Evolutionary conservation across 2,329 filamentous ascomycete genomes (phyloP), one percentile per base, ranked within the genome.

Genomic region (Pseudogymnoascus sp.): DNA sequence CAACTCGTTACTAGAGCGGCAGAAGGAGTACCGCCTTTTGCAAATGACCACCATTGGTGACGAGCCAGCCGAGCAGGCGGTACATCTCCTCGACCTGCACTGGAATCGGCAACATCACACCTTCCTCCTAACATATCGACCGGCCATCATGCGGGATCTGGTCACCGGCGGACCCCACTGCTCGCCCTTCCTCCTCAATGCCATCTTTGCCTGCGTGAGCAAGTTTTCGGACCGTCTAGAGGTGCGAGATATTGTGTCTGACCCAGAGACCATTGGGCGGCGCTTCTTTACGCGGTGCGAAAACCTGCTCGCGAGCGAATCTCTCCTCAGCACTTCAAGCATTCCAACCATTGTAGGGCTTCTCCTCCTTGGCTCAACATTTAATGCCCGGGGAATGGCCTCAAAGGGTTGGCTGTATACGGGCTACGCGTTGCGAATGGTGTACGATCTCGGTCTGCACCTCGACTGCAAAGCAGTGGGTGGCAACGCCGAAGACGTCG

Each of bases 341-440:
- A 69, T 73, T 8, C 66, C 71, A 2, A 72, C 69, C n/a, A 62
- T 71, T 5, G 63, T 66, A 8, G 71, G 65, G 0, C 64, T 73
- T 4, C 64, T 73, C 1, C 59, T 73, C 14, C 62, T 72, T 4
- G 71, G 72, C 0, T 68, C 68, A 2, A 71, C 68, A 6, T 69
- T 66, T 60, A 68, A 68, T 25, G 66, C 72, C 11, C 59, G 63
- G 5, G 70, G 71, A 3, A 60, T 65, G 35, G 68, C 68, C 2
- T 70, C 69, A n/a, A 72, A 71, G 11, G 64, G 63, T 8, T 65
- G 77, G 77, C 66, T 77, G 1, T 75, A 75, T 63, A 74, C 72
- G 2, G 77, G 76, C 1, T 75, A 75, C 62, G 77, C 75, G 0
- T 67, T 76, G 40, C 71, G 76, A 1, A 77, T 79, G 76, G 69